Evolutionary conservation across 2,329 filamentous ascomycete species (phyloP), one percentile per base, ranked within the genome.

Genomic region (Colletotrichum tropicicola): DNA sequence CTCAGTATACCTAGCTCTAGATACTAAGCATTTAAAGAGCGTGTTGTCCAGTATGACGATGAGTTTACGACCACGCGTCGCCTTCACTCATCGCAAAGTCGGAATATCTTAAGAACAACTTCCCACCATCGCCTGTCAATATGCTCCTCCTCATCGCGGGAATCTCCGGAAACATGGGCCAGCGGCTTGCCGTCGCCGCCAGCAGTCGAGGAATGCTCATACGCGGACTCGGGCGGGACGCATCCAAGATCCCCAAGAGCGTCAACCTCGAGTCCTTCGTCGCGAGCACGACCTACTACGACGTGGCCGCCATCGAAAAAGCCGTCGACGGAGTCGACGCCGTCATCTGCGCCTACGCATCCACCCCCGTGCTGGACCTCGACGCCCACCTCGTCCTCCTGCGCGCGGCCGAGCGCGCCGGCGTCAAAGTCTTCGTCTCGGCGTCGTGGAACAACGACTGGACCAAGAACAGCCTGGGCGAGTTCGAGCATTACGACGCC

Each of bases 101-200:
- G n/a, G n/a, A n/a, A n/a, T n/a, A n/a, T n/a, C n/a, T n/a, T n/a
- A n/a, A n/a, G n/a, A n/a, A n/a, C n/a, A n/a, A n/a, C n/a, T n/a
- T n/a, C 1, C 9, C 9, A 35, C 30, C 30, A 7, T 10, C 30
- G 6, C 15, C 5, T 35, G 9, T 35, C 30, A 35, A 35, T 27
- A 78, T 79, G 76, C 70, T 79, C 28, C 70, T 80, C 17, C 73
- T 78, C 21, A 74, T 80, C 53, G 73, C 73, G 13, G 77, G 77
- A 30, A 72, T 75, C 15, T 77, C 75, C 2, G 77, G 78, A 53
- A 74, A 73, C n/a, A 52, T 78, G 8, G 78, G 78, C 65, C 72
- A 72, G 35, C 70, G 70, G 27, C 58, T 77, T 23, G 70, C 72
- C 23, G 44, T 44, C 2, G 68, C 64, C 12, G 71, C 72, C n/a